These are phyloP conservation scores for Noccaea bulbosa DNA, from an alignment of 345 rosid genomes.

Conservation along the genomic window DNA sequence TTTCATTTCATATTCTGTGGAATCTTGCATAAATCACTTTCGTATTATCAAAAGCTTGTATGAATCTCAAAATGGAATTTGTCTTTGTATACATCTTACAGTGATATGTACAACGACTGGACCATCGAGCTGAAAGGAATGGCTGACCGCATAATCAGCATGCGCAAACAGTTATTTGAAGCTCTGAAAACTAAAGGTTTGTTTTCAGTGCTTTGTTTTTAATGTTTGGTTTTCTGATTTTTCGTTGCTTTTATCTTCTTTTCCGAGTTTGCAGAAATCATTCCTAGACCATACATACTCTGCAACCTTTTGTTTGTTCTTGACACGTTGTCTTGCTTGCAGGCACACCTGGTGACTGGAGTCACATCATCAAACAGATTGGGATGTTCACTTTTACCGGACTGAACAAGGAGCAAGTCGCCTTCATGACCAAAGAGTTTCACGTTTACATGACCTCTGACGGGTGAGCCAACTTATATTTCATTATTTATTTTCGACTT, in stretches of 20 bases:
- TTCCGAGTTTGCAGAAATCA: constrained; percentile 1
- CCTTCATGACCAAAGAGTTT: constrained; percentile 66
- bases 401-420: constrained; percentile 69
- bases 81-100: constrained; percentile 33
- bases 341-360: constrained; percentile 91
- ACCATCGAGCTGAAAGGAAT: constrained; percentile 73
- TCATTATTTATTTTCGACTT: not conserved
- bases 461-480: constrained; percentile 49
- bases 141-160: constrained; percentile 71
- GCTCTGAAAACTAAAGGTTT: constrained; percentile 64
- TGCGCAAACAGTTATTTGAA: constrained; percentile 68
- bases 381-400: constrained; percentile 83
- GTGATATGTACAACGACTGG: constrained; percentile 69
- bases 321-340: constrained; percentile 28
- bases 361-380: constrained; percentile 76
- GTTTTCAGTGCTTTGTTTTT: not conserved
- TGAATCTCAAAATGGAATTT: constrained; percentile 4
- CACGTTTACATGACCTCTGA: constrained; percentile 80
- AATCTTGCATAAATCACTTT: not conserved
- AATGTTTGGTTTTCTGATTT: not conserved
- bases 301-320: constrained; percentile 3
- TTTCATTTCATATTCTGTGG: not conserved
- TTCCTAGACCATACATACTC: not conserved
- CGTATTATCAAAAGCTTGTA: constrained; percentile 11
- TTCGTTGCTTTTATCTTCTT: not conserved